Percentiles rank a stretch among this genome's conserved stretches.
Evolutionary conservation across 192 early-diverging fungal species (phyloP).

Genomic region (Podochytrium sp.): DNA sequence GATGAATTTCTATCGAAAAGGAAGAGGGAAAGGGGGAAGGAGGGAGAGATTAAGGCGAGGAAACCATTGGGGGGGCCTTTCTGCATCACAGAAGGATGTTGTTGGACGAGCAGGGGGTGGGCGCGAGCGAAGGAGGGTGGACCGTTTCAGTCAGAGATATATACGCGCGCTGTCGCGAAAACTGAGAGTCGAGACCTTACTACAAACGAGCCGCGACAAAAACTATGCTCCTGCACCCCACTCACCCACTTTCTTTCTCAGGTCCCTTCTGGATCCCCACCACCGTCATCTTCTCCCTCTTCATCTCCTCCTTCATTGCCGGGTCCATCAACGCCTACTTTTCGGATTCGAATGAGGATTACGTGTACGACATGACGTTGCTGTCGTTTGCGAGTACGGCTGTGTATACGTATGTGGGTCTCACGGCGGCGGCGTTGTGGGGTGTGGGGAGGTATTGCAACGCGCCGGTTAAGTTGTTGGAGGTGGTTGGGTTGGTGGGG

Average conservation of each 20-base stretch:
- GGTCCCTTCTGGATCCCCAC: conserved; percentile 98
- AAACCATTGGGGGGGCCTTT: no score
- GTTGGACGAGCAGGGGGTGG: no score
- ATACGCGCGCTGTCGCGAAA: no score
- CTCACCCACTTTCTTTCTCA: conserved; percentile 13
- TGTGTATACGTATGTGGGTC: conserved; percentile 82
- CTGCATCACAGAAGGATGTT: no score
- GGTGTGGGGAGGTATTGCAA: conserved; percentile 83
- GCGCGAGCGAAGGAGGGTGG: no score
- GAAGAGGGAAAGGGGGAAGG: no score
- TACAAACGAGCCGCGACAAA: not conserved
- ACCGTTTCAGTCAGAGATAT: no score
- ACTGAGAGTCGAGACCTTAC: no score
- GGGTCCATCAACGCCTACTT: conserved; percentile 76
- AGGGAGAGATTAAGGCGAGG: no score
- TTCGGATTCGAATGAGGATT: not conserved
- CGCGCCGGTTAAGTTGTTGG: conserved; percentile 76
- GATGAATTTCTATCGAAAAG: no score
- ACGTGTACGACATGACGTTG: conserved; percentile 55
- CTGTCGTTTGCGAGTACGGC: conserved; percentile 80
- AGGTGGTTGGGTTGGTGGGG: conserved; percentile 86
- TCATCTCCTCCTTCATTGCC: conserved; percentile 90
- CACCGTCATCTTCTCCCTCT: conserved; percentile 94
- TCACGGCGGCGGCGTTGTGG: conserved; percentile 77
- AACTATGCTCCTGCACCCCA: not conserved